Evolutionary conservation across 345 rosid genomes (phyloP).

Genomic region (Syzygium jambos): DNA sequence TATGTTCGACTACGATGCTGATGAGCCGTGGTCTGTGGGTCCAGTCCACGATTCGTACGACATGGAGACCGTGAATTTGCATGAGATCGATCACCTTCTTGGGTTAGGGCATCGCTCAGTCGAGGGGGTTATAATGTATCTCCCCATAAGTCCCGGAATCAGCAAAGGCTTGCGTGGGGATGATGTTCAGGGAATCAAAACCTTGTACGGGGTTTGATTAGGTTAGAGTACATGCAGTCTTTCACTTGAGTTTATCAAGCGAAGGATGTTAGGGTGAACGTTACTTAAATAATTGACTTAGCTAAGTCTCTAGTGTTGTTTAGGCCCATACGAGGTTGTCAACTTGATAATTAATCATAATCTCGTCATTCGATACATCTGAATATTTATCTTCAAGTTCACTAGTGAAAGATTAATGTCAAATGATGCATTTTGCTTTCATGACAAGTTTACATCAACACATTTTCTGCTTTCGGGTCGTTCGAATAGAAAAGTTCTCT

Average conservation of each 20-base stretch:
- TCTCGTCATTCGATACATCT: background rate
- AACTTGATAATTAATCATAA: background rate
- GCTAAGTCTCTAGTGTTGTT: background rate
- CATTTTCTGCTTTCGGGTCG: background rate
- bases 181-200: slow-evolving; percentile 20
- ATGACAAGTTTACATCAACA: background rate
- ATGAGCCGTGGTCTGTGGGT: slow-evolving; percentile 13
- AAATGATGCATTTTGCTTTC: background rate
- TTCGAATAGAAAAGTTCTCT: background rate
- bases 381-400: background rate
- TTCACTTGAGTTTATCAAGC: background rate
- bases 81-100: slow-evolving; percentile 40
- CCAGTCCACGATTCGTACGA: background rate
- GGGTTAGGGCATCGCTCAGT: slow-evolving; percentile 25
- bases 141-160: background rate
- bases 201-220: background rate
- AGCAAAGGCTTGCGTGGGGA: slow-evolving; percentile 11
- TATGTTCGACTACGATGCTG: slow-evolving; percentile 19
- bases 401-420: background rate
- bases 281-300: background rate
- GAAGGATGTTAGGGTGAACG: background rate
- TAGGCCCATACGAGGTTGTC: background rate
- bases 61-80: slow-evolving; percentile 21
- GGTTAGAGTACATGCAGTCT: background rate
- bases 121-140: slow-evolving; percentile 17